Evolutionary conservation across 2,329 filamentous ascomycete species (phyloP).

Genomic region (Pseudopyrenochaeta lycopersici): DNA sequence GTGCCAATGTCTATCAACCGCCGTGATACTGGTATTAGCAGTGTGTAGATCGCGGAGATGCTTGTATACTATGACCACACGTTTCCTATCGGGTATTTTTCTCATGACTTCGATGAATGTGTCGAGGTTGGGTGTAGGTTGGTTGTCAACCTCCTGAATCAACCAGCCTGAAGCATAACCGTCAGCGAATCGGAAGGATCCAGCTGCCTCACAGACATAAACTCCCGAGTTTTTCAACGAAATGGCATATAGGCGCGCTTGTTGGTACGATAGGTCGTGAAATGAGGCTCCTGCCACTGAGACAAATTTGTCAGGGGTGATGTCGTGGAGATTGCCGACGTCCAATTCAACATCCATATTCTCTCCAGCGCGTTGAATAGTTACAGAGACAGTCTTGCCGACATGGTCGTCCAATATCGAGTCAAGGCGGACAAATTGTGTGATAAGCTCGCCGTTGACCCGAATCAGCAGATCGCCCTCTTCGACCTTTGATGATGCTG

Average conservation of each 20-base stretch:
- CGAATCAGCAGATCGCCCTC: slow-evolving; percentile 94
- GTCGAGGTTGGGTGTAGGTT: slow-evolving; percentile 85
- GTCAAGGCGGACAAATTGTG: slow-evolving; percentile 90
- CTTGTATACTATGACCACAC: slow-evolving; percentile 94
- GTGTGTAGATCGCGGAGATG: slow-evolving; percentile 95
- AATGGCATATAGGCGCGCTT: slow-evolving; percentile 94
- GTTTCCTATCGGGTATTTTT: slow-evolving; percentile 78
- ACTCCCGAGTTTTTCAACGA: slow-evolving; percentile 80
- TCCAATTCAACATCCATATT: slow-evolving; percentile 84
- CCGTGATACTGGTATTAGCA: slow-evolving; percentile 88
- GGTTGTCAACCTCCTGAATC: slow-evolving; percentile 90
- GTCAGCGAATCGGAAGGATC: slow-evolving; percentile 91
- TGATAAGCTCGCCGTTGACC: slow-evolving; percentile 91
- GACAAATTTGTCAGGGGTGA: slow-evolving; percentile 95
- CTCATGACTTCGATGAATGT: slow-evolving; percentile 93
- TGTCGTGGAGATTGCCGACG: slow-evolving; percentile 89
- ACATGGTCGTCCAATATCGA: slow-evolving; percentile 91
- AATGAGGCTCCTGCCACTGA: slow-evolving; percentile 94
- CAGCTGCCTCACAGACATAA: slow-evolving; percentile 92
- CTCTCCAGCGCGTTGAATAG: slow-evolving; percentile 88
- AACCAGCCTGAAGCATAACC: slow-evolving; percentile 92
- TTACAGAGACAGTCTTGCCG: slow-evolving; percentile 76
- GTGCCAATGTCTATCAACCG: slow-evolving; percentile 95
- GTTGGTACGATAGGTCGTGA: slow-evolving; percentile 96
- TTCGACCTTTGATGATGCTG: slow-evolving; percentile 84